A percentile compares a stretch with the other conserved stretches of the same genome.
These are phyloP conservation scores for Elasticomyces elasticus DNA, from an alignment of 495 filamentous ascomycete genomes.

Conservation along the genomic window DNA sequence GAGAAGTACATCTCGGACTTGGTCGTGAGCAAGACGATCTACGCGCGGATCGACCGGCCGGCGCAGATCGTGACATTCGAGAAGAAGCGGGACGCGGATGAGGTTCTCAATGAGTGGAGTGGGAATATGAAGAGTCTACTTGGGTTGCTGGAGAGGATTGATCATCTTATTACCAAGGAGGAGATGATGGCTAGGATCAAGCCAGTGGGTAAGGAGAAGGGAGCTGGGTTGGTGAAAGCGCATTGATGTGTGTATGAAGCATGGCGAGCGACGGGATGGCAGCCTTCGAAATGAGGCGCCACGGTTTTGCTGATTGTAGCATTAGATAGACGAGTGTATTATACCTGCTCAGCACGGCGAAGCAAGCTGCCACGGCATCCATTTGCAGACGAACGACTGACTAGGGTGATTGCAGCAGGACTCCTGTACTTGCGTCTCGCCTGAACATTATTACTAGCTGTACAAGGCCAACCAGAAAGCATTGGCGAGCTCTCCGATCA, in stretches of 20 bases:
- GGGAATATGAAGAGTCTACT: constrained; percentile 96
- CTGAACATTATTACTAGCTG: too few species aligned
- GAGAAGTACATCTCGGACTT: constrained; percentile 95
- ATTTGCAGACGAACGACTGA: too few species aligned
- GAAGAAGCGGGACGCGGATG: constrained; percentile 88
- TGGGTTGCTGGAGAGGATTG: constrained; percentile 83
- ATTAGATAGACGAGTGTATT: constrained; percentile 1
- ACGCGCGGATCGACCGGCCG: constrained; percentile 93
- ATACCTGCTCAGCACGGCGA: background rate
- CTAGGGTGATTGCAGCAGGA: too few species aligned
- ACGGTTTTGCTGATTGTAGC: background rate
- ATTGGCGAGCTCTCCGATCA: too few species aligned
- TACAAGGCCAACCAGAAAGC: too few species aligned
- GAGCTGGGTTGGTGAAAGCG: background rate
- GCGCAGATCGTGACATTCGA: constrained; percentile 86
- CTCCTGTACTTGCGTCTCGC: too few species aligned
- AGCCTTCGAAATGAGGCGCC: background rate
- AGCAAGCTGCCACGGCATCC: too few species aligned
- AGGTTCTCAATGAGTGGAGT: constrained; percentile 97
- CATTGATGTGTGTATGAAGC: background rate
- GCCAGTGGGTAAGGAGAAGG: constrained; percentile 39
- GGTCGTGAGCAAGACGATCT: constrained; percentile 92
- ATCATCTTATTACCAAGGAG: constrained; percentile 98
- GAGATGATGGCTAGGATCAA: constrained; percentile 99
- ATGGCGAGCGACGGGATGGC: background rate